phyloP scores from a whole-genome alignment of 495 filamentous ascomycete species.

The Penicillium samsonianum region DNA sequence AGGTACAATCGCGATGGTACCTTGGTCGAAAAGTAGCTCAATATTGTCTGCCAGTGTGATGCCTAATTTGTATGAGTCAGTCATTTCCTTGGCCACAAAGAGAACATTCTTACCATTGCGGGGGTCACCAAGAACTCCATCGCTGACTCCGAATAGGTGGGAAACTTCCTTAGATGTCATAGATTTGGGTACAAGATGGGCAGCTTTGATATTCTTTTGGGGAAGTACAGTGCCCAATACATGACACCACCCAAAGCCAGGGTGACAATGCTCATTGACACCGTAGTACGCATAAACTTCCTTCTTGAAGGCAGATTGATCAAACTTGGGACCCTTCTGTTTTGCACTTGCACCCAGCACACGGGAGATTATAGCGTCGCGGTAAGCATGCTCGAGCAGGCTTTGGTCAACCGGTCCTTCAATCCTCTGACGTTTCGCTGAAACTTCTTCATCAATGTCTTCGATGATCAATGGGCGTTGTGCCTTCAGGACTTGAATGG shows the following conservation, averaged over 20 bases:
- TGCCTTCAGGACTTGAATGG: background rate
- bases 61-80: background rate
- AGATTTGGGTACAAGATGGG: constrained; percentile 1
- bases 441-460: background rate
- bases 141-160: constrained; percentile 1
- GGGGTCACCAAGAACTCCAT: constrained; percentile 1
- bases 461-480: background rate
- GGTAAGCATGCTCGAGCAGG: background rate
- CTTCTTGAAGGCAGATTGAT: background rate
- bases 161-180: background rate
- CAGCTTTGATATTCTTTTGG: background rate
- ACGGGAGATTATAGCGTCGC: background rate
- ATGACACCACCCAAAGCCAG: constrained; percentile 1
- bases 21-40: constrained; percentile 11
- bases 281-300: background rate
- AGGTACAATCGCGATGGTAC: constrained; percentile 11
- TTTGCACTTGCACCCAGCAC: background rate
- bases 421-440: background rate
- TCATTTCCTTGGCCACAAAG: constrained; percentile 1
- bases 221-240: background rate
- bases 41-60: background rate
- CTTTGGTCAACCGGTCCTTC: background rate
- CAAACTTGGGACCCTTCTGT: background rate
- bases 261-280: background rate
- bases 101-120: constrained; percentile 1